Percentiles rank a stretch among this genome's conserved stretches.
phyloP scores from a whole-genome alignment of 805 yeast species.

The Saccharomycopsis microspora region DNA sequence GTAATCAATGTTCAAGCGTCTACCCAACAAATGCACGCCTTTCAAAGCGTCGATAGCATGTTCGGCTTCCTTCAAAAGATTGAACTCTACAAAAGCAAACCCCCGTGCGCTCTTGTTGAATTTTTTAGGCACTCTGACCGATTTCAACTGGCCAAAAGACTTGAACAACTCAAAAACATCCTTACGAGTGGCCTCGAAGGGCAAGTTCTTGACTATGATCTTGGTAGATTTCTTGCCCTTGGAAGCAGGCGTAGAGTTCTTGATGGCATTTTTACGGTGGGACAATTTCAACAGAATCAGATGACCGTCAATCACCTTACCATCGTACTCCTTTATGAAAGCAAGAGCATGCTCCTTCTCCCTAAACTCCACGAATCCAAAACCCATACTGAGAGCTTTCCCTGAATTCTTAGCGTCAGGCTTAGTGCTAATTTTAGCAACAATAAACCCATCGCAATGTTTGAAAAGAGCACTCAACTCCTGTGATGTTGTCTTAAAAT shows the following conservation, averaged over 20 bases:
- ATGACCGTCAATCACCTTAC: constrained; percentile 77
- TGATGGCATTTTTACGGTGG: constrained; percentile 47
- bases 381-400: constrained; percentile 84
- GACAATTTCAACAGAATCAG: constrained; percentile 82
- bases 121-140: constrained; percentile 93
- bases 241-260: constrained; percentile 20
- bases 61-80: constrained; percentile 82
- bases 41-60: constrained; percentile 85
- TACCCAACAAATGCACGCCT: constrained; percentile 94
- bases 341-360: constrained; percentile 66
- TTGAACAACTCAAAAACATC: constrained; percentile 90
- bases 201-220: constrained; percentile 90
- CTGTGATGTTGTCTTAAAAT: constrained; percentile 60
- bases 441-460: constrained; percentile 64
- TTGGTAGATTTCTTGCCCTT: constrained; percentile 46
- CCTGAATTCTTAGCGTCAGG: constrained; percentile 72
- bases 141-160: constrained; percentile 87
- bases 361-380: constrained; percentile 88
- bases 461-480: constrained; percentile 53
- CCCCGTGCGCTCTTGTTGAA: constrained; percentile 94
- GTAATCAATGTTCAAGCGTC: constrained; percentile 86
- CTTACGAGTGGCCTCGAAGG: constrained; percentile 89
- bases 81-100: constrained; percentile 92
- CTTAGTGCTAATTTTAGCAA: constrained; percentile 76
- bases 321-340: constrained; percentile 68